Evolutionary conservation across 352 stramenopile genomes (phyloP).

Genomic region (Saprolegnia parasitica): DNA sequence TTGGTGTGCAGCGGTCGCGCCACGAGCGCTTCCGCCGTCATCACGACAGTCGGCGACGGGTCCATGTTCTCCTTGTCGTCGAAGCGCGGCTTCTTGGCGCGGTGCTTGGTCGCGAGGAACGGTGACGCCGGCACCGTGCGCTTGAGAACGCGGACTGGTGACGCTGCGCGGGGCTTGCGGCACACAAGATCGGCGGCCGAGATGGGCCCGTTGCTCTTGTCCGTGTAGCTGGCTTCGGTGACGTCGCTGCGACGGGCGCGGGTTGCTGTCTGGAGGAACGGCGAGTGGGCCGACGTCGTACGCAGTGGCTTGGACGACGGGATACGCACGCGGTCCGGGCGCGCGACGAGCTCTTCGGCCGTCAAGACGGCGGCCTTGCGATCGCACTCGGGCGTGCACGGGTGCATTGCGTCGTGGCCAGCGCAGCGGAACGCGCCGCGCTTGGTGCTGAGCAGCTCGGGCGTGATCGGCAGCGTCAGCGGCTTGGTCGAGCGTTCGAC

Average conservation of each 20-base stretch:
- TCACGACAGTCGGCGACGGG: neutral
- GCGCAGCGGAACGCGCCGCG: neutral
- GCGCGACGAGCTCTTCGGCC: neutral
- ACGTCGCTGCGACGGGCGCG: neutral
- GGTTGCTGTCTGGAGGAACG: conserved; percentile 10
- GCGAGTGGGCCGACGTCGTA: conserved; percentile 9
- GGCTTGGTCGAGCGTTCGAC: conserved; percentile 8
- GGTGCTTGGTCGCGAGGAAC: conserved; percentile 2
- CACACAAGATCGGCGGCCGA: conserved; percentile 5
- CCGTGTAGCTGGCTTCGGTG: neutral
- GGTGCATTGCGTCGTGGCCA: neutral
- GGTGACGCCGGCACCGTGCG: conserved; percentile 14
- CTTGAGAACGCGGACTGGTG: neutral
- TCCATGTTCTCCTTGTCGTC: conserved; percentile 22
- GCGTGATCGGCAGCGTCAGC: conserved; percentile 8
- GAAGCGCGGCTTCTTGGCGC: conserved; percentile 7
- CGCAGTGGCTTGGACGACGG: neutral
- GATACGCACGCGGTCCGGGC: neutral
- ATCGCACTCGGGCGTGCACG: conserved; percentile 10
- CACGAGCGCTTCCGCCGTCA: conserved; percentile 6
- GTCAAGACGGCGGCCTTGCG: neutral
- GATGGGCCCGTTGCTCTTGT: neutral
- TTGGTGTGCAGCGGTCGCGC: neutral
- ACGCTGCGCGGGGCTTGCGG: neutral
- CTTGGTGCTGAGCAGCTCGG: conserved; percentile 11